These are phyloP conservation scores for Marasmius tenuissimus DNA, from an alignment of 1,284 basidiomycete species.

Conservation along the genomic window DNA sequence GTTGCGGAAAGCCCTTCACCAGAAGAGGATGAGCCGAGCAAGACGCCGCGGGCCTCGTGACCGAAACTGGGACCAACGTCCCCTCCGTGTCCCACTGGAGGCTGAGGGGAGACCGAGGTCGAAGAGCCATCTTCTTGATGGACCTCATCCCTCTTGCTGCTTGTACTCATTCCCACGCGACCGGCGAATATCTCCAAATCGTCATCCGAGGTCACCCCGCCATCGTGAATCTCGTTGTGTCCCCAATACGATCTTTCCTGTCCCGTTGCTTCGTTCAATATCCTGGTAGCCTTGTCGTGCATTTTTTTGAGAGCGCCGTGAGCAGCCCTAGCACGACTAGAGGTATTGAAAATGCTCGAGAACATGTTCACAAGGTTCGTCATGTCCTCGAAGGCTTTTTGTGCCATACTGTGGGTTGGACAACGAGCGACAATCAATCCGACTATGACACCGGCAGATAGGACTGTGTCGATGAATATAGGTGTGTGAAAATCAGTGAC, in stretches of 20 bases:
- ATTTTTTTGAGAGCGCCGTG: not conserved
- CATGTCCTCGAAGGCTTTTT: conserved; percentile 7
- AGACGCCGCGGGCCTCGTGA: too few relatives aligned
- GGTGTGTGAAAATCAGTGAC: too few relatives aligned
- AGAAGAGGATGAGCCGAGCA: too few relatives aligned
- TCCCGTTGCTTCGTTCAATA: not conserved
- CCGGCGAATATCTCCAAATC: not conserved
- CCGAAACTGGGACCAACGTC: too few relatives aligned
- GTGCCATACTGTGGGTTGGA: conserved; percentile 1
- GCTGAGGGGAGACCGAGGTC: too few relatives aligned
- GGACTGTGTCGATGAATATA: too few relatives aligned
- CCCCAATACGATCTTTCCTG: not conserved
- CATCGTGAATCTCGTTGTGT: not conserved
- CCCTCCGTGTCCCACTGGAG: not conserved
- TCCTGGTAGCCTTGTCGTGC: not conserved
- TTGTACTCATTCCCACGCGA: not conserved
- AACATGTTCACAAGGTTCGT: not conserved
- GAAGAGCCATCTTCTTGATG: too few relatives aligned
- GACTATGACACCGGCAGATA: not conserved
- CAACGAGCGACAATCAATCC: conserved; percentile 8
- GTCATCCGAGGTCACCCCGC: not conserved
- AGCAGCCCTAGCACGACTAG: conserved; percentile 3
- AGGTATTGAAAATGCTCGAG: not conserved
- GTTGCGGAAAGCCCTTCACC: too few relatives aligned
- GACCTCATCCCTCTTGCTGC: not conserved